Evolutionary conservation across 2,329 filamentous ascomycete species (phyloP).

Genomic region (Claviceps cyperi): DNA sequence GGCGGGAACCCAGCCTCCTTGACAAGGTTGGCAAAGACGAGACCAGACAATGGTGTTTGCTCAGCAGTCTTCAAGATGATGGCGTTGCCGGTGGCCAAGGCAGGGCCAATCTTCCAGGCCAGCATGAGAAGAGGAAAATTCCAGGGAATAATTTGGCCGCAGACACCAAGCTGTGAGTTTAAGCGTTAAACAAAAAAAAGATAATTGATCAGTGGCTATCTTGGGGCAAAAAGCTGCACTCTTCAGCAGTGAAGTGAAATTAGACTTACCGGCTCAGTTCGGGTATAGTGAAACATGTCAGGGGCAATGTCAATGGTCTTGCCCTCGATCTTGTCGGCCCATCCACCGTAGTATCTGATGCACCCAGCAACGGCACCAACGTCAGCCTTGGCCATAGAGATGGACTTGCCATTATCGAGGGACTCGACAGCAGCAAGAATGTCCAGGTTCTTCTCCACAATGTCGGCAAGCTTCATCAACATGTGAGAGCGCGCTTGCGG

Average conservation of each 20-base stretch:
- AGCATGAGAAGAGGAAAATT: slow-evolving; percentile 76
- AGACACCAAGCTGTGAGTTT: slow-evolving; percentile 45
- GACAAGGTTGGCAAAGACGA: slow-evolving; percentile 48
- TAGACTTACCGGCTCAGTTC: slow-evolving; percentile 50
- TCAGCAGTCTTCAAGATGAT: slow-evolving; percentile 63
- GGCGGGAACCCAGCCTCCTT: slow-evolving; percentile 68
- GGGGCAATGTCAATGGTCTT: slow-evolving; percentile 70
- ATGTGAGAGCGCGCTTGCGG: slow-evolving; percentile 57
- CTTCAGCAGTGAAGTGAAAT: not conserved
- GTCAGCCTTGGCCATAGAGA: slow-evolving; percentile 63
- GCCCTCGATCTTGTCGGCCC: slow-evolving; percentile 83
- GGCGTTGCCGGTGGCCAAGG: slow-evolving; percentile 57
- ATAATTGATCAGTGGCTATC: not conserved
- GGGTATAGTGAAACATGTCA: slow-evolving; percentile 72
- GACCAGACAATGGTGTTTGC: slow-evolving; percentile 58
- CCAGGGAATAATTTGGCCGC: slow-evolving; percentile 81
- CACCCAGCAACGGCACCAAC: slow-evolving; percentile 51
- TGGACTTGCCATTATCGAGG: slow-evolving; percentile 77
- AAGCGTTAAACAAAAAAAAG: not conserved
- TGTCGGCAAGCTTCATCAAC: slow-evolving; percentile 63
- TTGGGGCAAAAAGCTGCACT: not conserved
- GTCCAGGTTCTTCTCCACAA: slow-evolving; percentile 65
- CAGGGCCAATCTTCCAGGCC: slow-evolving; percentile 69
- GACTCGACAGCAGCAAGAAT: slow-evolving; percentile 71
- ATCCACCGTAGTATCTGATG: slow-evolving; percentile 65